These are phyloP conservation scores for Euphorbia pulcherrima DNA, from an alignment of 345 rosid genomes.

Conservation along the genomic window DNA sequence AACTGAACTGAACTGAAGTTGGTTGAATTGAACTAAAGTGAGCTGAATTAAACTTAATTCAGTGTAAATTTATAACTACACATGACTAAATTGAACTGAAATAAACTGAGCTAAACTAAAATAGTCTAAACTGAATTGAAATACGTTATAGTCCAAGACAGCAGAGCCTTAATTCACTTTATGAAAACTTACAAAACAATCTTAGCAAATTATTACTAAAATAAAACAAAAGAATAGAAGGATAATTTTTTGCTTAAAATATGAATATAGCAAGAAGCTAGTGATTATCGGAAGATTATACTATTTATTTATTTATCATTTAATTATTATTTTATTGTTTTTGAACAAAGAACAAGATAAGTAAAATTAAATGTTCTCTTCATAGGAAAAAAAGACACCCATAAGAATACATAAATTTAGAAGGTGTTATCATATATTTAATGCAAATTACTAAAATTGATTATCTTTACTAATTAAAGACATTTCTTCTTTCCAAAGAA, in stretches of 20 bases:
- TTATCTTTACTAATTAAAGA: slow-evolving; percentile 13
- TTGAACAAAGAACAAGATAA: slow-evolving; percentile 7
- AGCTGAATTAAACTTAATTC: too few relatives aligned
- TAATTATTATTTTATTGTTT: too few relatives aligned
- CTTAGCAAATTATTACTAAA: slow-evolving; percentile 22
- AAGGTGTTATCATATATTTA: slow-evolving; percentile 24
- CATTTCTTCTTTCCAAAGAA: slow-evolving; percentile 18
- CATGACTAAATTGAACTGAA: too few relatives aligned
- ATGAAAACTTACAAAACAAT: slow-evolving; percentile 17
- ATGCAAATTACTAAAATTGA: slow-evolving; percentile 17
- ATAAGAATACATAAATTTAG: slow-evolving; percentile 1
- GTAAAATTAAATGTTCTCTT: slow-evolving; percentile 4
- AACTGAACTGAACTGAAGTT: too few relatives aligned
- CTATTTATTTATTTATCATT: too few relatives aligned
- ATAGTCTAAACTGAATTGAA: too few relatives aligned
- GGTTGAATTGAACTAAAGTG: too few relatives aligned
- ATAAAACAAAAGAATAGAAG: slow-evolving; percentile 9
- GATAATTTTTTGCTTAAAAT: slow-evolving; percentile 6
- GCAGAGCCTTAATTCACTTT: too few relatives aligned
- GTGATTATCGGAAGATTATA: background rate
- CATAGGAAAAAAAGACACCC: slow-evolving; percentile 15
- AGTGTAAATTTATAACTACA: too few relatives aligned
- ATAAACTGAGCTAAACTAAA: too few relatives aligned
- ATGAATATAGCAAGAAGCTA: background rate
- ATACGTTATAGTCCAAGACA: too few relatives aligned